Base-by-base conservation (phyloP, 176 grass and related monocot species). In the Melocanna baccifera region DNA sequence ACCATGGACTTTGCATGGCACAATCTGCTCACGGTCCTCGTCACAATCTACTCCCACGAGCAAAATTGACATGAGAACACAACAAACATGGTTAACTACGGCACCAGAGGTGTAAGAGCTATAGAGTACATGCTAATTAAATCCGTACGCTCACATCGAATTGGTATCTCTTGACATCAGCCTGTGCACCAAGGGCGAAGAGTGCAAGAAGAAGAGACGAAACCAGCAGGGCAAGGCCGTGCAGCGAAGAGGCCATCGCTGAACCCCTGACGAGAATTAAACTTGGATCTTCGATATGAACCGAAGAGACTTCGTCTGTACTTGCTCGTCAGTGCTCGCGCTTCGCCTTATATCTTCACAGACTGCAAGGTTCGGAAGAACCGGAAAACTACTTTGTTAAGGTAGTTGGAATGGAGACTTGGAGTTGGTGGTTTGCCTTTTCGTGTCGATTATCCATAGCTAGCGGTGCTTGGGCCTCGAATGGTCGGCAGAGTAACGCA, bases 1-100 rank as follows among this genome's bases (percentile, higher is more conserved):
- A 89, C 84, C 12, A 91, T 87, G n/a, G 64, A 67, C 36, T 91
- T 94, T 0, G 77, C 25, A 42, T 94, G 89, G 81, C 92, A 94
- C 40, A 94, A 53, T 68, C 89, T 75, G 79, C 84, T 94, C 81
- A 91, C 79, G 81, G 87, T 94, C 39, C 72, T 86, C 89, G 67
- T 74, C 30, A 87, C 89, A 78, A 94, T 76, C 89, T 94, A 39
- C 32, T 36, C 55, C 20, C 6, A 73, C 64, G 69, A 8, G 14
- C 18, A 68, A 26, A 13, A 29, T 18, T 12, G 7, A 71, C 6
- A 40, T 40, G 32, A 42, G 2, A 20, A 20, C 28, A 5, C 1
- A 16, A 18, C 3, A 34, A 58, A 58, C 20, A 45, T 46, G n/a
- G 22, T 46, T 28, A 46, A 45, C 41, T 12, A 43, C 53, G 19